phyloP scores from a whole-genome alignment of 108 stramenopile genomes.

The Aurantiochytrium sp. region DNA sequence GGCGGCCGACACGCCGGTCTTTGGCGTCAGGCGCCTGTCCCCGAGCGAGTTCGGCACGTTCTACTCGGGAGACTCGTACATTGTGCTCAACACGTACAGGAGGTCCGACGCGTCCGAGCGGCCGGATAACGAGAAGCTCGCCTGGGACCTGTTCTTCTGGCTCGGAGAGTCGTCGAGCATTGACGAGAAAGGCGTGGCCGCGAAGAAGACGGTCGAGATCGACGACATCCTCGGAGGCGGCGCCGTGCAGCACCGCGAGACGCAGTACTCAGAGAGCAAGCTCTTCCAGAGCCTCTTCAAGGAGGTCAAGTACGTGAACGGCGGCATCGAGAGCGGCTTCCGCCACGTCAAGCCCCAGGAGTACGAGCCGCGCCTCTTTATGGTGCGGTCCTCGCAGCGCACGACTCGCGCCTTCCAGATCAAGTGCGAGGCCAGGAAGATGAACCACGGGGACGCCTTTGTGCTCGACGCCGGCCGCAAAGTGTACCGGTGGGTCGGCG shows the following conservation, averaged over 20 bases:
- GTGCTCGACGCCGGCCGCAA: slow-evolving; percentile 69
- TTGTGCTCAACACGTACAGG: slow-evolving; percentile 65
- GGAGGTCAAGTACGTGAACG: slow-evolving; percentile 66
- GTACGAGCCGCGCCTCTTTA: slow-evolving; percentile 51
- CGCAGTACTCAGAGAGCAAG: slow-evolving; percentile 69
- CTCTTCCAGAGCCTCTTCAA: slow-evolving; percentile 61
- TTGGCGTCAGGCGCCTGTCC: slow-evolving; percentile 54
- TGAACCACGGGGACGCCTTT: slow-evolving; percentile 82
- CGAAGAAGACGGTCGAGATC: slow-evolving; percentile 82
- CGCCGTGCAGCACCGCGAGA: slow-evolving; percentile 80
- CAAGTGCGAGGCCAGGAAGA: slow-evolving; percentile 40
- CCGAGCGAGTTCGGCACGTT: slow-evolving; percentile 66
- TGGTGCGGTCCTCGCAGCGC: slow-evolving; percentile 53
- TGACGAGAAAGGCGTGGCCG: slow-evolving; percentile 83
- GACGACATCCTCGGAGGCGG: slow-evolving; percentile 74
- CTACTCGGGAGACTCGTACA: slow-evolving; percentile 81
- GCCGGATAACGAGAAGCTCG: slow-evolving; percentile 8
- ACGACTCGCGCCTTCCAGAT: slow-evolving; percentile 65
- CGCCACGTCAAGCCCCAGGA: slow-evolving; percentile 62
- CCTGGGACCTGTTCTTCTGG: slow-evolving; percentile 71
- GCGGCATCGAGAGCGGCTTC: slow-evolving; percentile 80
- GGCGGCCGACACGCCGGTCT: slow-evolving; percentile 48
- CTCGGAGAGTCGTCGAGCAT: slow-evolving; percentile 71
- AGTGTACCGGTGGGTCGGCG: slow-evolving; percentile 72
- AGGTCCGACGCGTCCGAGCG: background rate